A percentile compares a stretch with the other conserved stretches of the same genome.
Conservation (phyloP, 768 basidiomycete species). For the Infundibulicybe gibba region DNA sequence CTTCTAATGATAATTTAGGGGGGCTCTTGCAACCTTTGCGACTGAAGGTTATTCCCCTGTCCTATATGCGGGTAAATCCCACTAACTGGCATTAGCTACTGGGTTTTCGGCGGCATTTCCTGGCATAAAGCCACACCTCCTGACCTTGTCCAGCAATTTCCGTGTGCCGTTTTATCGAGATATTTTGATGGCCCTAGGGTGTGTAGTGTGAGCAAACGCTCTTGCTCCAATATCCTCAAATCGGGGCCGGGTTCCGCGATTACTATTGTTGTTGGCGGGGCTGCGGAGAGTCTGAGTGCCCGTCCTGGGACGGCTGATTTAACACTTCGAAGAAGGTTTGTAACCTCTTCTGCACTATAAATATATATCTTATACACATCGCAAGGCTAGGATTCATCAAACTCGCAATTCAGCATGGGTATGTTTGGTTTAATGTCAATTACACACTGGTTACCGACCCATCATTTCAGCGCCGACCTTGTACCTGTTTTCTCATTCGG, state of each 20-base stretch:
- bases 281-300: constrained; percentile 90
- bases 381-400: constrained; percentile 91
- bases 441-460: too few relatives aligned
- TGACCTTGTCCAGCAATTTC: constrained; percentile 91
- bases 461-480: constrained; percentile 74
- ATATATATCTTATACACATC: background rate
- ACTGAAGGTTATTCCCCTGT: constrained; percentile 65
- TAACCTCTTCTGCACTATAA: background rate
- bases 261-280: constrained; percentile 95
- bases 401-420: constrained; percentile 88
- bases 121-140: constrained; percentile 88
- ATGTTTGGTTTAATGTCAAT: constrained; percentile 12
- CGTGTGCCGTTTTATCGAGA: constrained; percentile 92
- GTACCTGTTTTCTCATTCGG: constrained; percentile 99
- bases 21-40: constrained; percentile 92
- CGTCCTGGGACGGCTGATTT: constrained; percentile 96
- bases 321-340: constrained; percentile 69
- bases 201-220: constrained; percentile 86
- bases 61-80: constrained; percentile 2
- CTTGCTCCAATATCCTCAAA: constrained; percentile 85
- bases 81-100: constrained; percentile 49
- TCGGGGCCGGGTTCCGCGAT: constrained; percentile 66
- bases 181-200: constrained; percentile 79
- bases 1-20: constrained; percentile 44
- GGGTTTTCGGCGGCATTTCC: constrained; percentile 90